These are phyloP conservation scores for Saccharomyces kudriavzevii DNA, from an alignment of 805 yeast species.

Conservation along the genomic window DNA sequence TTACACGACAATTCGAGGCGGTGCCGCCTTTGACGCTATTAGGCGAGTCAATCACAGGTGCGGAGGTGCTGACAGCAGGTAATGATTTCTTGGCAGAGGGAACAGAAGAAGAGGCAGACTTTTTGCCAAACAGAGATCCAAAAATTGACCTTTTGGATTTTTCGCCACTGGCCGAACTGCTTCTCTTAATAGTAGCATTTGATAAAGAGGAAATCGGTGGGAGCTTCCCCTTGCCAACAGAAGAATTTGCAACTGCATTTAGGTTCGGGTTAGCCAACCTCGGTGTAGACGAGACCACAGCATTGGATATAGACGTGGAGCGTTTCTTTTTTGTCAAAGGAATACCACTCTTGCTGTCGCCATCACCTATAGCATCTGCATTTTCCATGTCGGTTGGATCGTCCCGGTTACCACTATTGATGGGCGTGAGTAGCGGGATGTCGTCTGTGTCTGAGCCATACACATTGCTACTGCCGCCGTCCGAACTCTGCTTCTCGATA, in stretches of 20 bases:
- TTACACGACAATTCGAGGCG: background rate
- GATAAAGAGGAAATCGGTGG: conserved; percentile 6
- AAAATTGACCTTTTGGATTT: conserved; percentile 21
- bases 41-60: background rate
- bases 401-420: background rate
- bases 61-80: background rate
- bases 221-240: background rate
- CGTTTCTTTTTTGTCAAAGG: background rate
- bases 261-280: background rate
- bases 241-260: background rate
- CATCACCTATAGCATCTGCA: background rate
- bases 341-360: background rate
- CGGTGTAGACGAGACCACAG: background rate
- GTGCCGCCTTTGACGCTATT: background rate
- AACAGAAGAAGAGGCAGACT: conserved; percentile 4
- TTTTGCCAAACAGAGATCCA: conserved; percentile 24
- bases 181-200: conserved; percentile 7
- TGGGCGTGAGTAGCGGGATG: background rate
- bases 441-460: background rate
- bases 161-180: conserved; percentile 14
- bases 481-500: background rate
- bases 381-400: background rate
- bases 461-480: background rate
- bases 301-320: conserved; percentile 3
- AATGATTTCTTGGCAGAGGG: background rate